phyloP scores from a whole-genome alignment of 1,284 basidiomycete genomes.

The Cutaneotrichosporon sp. region DNA sequence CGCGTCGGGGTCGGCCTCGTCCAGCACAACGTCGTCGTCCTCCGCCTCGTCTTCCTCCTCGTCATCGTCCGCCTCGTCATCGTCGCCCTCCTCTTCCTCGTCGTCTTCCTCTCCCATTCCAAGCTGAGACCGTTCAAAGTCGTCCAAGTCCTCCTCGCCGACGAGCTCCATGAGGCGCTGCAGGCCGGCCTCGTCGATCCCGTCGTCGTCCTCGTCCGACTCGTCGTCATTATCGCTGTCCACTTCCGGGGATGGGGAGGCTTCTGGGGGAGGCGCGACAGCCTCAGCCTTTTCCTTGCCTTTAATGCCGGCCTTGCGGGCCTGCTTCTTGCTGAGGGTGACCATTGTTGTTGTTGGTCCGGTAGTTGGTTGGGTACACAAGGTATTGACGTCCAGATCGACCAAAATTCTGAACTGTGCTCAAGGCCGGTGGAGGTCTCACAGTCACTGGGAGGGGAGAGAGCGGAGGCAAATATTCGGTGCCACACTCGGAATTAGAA shows the following conservation, averaged over 20 bases:
- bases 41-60: conserved; percentile 49
- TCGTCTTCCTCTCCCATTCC: conserved; percentile 60
- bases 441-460: background rate
- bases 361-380: background rate
- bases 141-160: conserved; percentile 51
- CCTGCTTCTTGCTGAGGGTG: conserved; percentile 32
- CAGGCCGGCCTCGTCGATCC: conserved; percentile 77
- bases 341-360: conserved; percentile 26
- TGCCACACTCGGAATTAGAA: conserved; percentile 5
- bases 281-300: conserved; percentile 23
- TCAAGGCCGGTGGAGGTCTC: no score
- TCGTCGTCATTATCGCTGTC: conserved; percentile 20
- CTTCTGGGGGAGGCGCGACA: conserved; percentile 5
- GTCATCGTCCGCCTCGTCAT: conserved; percentile 53
- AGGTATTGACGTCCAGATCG: background rate
- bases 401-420: conserved; percentile 10
- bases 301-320: conserved; percentile 19
- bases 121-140: conserved; percentile 32
- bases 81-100: conserved; percentile 62
- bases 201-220: conserved; percentile 58
- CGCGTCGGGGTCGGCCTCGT: conserved; percentile 49
- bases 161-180: conserved; percentile 60
- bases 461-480: background rate
- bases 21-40: conserved; percentile 44
- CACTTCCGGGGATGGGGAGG: conserved; percentile 7